Percentiles rank a stretch among this genome's conserved stretches.
phyloP scores from a whole-genome alignment of 2,329 filamentous ascomycete genomes.

The Rachicladosporium sp. region DNA sequence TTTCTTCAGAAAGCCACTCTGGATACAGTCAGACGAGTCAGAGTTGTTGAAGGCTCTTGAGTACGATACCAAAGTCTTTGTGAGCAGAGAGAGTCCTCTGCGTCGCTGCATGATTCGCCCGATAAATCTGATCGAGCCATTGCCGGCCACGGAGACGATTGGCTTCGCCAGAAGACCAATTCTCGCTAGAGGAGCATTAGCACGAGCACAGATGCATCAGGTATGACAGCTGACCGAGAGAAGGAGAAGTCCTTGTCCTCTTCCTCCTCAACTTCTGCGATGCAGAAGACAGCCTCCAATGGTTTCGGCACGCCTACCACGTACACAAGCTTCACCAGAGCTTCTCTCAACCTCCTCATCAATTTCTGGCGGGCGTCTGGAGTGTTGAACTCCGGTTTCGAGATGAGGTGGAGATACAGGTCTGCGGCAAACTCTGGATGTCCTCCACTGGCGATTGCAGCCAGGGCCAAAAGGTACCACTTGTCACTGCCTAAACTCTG shows the following conservation, averaged over 20 bases:
- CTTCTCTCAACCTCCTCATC: constrained; percentile 43
- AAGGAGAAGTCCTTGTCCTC: constrained; percentile 47
- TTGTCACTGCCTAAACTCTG: constrained; percentile 30
- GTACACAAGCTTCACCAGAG: constrained; percentile 45
- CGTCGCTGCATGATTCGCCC: constrained; percentile 33
- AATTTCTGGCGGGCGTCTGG: constrained; percentile 34
- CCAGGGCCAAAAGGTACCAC: constrained; percentile 36
- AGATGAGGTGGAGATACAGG: constrained; percentile 45
- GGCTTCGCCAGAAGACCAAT: constrained; percentile 46
- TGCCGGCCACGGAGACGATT: constrained; percentile 42
- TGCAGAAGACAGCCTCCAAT: constrained; percentile 47
- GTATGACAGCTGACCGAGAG: constrained; percentile 28
- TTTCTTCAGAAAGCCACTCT: constrained; percentile 41
- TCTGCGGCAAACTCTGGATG: constrained; percentile 40
- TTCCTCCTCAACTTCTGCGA: constrained; percentile 37
- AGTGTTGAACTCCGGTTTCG: constrained; percentile 34
- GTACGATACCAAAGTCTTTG: constrained; percentile 29
- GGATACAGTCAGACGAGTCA: background rate
- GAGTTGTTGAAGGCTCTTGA: background rate
- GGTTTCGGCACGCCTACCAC: constrained; percentile 52
- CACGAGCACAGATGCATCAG: background rate
- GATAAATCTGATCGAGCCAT: constrained; percentile 48
- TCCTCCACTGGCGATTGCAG: constrained; percentile 38
- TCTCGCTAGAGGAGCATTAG: constrained; percentile 24
- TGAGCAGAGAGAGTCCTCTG: constrained; percentile 31